phyloP scores from a whole-genome alignment of 768 basidiomycete species.

The Termitomyces sp. region DNA sequence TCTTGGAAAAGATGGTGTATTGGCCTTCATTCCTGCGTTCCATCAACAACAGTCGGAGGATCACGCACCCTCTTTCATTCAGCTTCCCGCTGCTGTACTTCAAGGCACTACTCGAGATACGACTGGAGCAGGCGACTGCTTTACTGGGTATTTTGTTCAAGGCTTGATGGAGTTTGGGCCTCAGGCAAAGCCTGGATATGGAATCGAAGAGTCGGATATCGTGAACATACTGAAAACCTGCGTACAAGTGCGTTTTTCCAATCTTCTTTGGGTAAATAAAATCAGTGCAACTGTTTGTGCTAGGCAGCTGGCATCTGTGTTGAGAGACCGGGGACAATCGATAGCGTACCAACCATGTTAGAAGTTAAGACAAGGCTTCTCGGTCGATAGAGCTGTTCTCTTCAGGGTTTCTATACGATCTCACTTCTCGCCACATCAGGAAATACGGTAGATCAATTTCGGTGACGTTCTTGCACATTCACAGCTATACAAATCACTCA shows the following conservation, averaged over 20 bases:
- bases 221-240: constrained; percentile 29
- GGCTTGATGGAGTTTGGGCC: constrained; percentile 43
- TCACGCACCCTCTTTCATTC: constrained; percentile 20
- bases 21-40: constrained; percentile 32
- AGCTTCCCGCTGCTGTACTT: constrained; percentile 43
- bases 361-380: constrained; percentile 33
- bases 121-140: constrained; percentile 63
- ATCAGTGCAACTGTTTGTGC: background rate
- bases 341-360: constrained; percentile 42
- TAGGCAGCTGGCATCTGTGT: constrained; percentile 62
- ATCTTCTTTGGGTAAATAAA: background rate
- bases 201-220: constrained; percentile 26
- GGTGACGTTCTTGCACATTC: background rate
- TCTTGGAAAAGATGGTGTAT: constrained; percentile 45
- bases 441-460: too few species aligned
- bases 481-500: too few species aligned
- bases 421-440: too few species aligned
- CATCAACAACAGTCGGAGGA: constrained; percentile 15
- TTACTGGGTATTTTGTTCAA: constrained; percentile 54
- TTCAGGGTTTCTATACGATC: background rate
- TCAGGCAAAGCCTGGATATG: constrained; percentile 17
- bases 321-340: constrained; percentile 50
- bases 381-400: background rate
- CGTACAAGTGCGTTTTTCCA: constrained; percentile 28
- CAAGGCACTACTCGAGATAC: constrained; percentile 40